Conservation (phyloP, 441 rosid species). For the Geranium incanum region DNA sequence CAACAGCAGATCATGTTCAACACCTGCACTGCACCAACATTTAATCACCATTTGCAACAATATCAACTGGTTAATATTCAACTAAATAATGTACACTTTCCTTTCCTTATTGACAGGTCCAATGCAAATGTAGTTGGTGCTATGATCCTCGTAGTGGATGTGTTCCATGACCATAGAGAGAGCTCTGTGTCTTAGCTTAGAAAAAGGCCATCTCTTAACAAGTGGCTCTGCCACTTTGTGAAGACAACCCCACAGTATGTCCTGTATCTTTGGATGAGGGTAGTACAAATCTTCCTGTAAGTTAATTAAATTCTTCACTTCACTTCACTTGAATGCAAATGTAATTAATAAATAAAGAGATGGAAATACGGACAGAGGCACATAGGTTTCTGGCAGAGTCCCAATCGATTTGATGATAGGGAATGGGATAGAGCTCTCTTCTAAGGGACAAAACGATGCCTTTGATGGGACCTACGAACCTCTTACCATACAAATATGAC, state of each 20-base stretch:
- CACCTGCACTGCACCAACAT: slow-evolving; percentile 28
- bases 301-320: too few relatives aligned
- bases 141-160: slow-evolving; percentile 89
- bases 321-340: too few relatives aligned
- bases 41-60: too few relatives aligned
- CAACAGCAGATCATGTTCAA: slow-evolving; percentile 97
- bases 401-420: slow-evolving; percentile 73
- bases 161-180: slow-evolving; percentile 49
- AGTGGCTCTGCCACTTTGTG: slow-evolving; percentile 53
- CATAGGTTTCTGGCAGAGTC: slow-evolving; percentile 54
- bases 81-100: too few relatives aligned
- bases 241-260: slow-evolving; percentile 48
- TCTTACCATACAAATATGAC: slow-evolving; percentile 29
- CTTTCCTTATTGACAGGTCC: slow-evolving; percentile 71
- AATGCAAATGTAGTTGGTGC: slow-evolving; percentile 79
- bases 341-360: too few relatives aligned
- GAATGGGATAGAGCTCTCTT: slow-evolving; percentile 52
- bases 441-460: slow-evolving; percentile 56
- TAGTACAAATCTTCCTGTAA: slow-evolving; percentile 61
- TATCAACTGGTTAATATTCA: too few relatives aligned
- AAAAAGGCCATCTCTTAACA: slow-evolving; percentile 74
- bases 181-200: slow-evolving; percentile 77
- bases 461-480: slow-evolving; percentile 55
- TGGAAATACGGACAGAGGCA: slow-evolving; percentile 24
- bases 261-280: slow-evolving; percentile 60